Conservation (phyloP, 208 protist genomes). For the Plasmodiophora brassicae region DNA sequence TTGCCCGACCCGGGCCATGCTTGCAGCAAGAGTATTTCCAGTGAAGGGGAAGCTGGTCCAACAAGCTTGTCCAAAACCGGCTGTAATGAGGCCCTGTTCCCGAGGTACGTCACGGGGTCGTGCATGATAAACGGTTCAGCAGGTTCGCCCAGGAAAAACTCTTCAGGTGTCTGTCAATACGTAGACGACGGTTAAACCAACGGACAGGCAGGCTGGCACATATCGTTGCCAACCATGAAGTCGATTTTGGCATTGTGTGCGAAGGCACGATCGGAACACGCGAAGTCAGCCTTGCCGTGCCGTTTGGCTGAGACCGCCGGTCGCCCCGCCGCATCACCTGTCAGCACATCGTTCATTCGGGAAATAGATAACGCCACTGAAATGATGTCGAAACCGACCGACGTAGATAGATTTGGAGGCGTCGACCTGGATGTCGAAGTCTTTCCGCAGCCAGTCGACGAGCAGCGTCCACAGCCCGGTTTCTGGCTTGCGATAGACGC, state of each 20-base stretch:
- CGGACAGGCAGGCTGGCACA: neutral
- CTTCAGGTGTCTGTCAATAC: constrained; percentile 12
- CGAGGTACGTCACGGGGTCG: neutral
- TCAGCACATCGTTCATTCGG: neutral
- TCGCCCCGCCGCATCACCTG: neutral
- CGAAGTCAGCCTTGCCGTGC: neutral
- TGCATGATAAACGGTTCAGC: neutral
- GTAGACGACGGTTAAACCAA: neutral
- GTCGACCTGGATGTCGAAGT: neutral
- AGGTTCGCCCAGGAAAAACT: neutral
- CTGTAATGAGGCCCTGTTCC: neutral
- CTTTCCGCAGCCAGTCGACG: neutral
- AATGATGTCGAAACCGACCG: neutral
- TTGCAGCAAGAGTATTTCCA: neutral
- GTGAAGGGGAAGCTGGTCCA: neutral
- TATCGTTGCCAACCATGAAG: neutral
- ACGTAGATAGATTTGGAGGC: neutral
- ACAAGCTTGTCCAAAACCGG: neutral
- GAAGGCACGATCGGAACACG: neutral
- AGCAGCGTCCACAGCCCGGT: neutral
- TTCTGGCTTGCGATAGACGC: constrained; percentile 16
- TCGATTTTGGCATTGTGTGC: neutral
- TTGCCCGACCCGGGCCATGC: neutral
- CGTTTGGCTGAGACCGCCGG: neutral
- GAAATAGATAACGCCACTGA: too few relatives aligned